A percentile compares a stretch with the other conserved stretches of the same genome.
These are phyloP conservation scores for Sutorius eximius DNA, from an alignment of 1,284 basidiomycete genomes.

Conservation along the genomic window DNA sequence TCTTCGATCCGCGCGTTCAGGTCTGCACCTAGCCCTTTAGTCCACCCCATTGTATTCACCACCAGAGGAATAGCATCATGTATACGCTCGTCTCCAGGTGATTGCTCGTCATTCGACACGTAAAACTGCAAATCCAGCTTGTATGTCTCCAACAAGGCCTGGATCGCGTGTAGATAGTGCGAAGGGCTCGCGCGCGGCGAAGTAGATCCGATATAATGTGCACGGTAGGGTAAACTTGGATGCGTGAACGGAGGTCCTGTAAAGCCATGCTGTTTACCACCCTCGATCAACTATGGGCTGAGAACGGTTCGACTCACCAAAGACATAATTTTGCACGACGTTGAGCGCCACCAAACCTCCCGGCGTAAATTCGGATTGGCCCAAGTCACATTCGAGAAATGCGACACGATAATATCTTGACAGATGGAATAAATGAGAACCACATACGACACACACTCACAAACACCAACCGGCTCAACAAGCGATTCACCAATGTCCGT, in stretches of 20 bases:
- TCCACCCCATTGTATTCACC: conserved; percentile 97
- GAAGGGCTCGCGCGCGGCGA: conserved; percentile 79
- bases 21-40: conserved; percentile 90
- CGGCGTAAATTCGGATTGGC: conserved; percentile 92
- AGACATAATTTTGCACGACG: conserved; percentile 63
- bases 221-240: conserved; percentile 64
- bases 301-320: conserved; percentile 53
- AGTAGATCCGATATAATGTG: conserved; percentile 82
- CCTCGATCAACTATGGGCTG: background rate
- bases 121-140: conserved; percentile 67
- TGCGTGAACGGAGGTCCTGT: conserved; percentile 87
- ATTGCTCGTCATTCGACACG: conserved; percentile 24
- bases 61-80: conserved; percentile 75
- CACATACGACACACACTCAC: background rate
- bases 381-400: conserved; percentile 89
- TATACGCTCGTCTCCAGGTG: conserved; percentile 42
- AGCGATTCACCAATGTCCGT: conserved; percentile 69
- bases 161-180: conserved; percentile 74
- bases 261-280: background rate
- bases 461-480: conserved; percentile 55
- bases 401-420: conserved; percentile 73
- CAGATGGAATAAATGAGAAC: background rate
- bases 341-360: conserved; percentile 84
- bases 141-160: conserved; percentile 71
- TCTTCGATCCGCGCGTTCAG: conserved; percentile 71